Evolutionary conservation across 352 stramenopile species (phyloP).

Genomic region (Phytophthora sp.): DNA sequence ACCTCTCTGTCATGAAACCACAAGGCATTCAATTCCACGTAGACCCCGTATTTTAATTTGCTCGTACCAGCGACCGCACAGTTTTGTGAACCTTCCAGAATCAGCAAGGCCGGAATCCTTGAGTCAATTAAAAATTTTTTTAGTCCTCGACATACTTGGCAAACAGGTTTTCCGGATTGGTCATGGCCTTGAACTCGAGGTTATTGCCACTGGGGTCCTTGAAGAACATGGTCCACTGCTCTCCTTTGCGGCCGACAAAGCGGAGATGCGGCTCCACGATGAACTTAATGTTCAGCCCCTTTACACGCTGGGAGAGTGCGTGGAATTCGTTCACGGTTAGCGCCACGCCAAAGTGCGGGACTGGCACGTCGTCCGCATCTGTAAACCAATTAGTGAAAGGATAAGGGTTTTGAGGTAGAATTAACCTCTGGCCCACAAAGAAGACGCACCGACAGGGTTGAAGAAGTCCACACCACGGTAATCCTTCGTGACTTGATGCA

Average conservation of each 20-base stretch:
- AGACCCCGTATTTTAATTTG: slow-evolving; percentile 30
- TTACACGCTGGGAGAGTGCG: slow-evolving; percentile 83
- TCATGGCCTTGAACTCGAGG: slow-evolving; percentile 99
- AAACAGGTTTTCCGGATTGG: slow-evolving; percentile 96
- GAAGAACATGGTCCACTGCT: slow-evolving; percentile 99
- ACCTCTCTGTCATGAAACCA: not conserved
- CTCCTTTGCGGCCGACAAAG: slow-evolving; percentile 94
- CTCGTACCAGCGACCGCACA: slow-evolving; percentile 6
- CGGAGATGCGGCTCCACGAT: slow-evolving; percentile 96
- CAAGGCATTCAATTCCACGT: slow-evolving; percentile 27
- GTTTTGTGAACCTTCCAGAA: too few relatives aligned
- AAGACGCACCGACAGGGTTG: slow-evolving; percentile 92
- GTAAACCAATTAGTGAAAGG: not conserved
- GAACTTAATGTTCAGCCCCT: slow-evolving; percentile 86
- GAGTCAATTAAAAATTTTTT: too few relatives aligned
- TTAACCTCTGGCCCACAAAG: not conserved
- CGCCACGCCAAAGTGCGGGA: slow-evolving; percentile 95
- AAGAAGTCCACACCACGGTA: slow-evolving; percentile 95
- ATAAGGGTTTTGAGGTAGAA: not conserved
- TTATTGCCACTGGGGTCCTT: slow-evolving; percentile 98
- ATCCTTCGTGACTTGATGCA: slow-evolving; percentile 92
- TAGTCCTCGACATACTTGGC: slow-evolving; percentile 95
- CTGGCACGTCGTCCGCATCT: slow-evolving; percentile 97
- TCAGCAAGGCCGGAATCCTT: too few relatives aligned
- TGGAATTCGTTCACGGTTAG: slow-evolving; percentile 95